Conservation (phyloP, 2,329 filamentous ascomycete genomes). For the Fusarium sp. region DNA sequence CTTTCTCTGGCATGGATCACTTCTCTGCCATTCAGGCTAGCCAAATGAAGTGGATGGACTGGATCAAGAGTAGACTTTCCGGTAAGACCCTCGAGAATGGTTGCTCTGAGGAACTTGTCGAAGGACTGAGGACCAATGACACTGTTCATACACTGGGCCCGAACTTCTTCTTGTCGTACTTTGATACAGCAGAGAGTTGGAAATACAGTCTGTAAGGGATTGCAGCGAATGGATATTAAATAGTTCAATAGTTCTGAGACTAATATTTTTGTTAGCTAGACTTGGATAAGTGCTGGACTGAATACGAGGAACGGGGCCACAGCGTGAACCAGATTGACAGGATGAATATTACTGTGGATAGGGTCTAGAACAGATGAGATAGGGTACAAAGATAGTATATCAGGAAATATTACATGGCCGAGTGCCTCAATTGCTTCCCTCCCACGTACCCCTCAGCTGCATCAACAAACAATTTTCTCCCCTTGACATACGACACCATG, state of each 20-base stretch:
- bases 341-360: background rate
- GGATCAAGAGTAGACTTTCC: slow-evolving; percentile 24
- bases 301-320: background rate
- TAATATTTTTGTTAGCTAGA: background rate
- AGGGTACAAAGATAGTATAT: background rate
- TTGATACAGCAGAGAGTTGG: background rate
- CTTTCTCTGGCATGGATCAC: slow-evolving; percentile 10
- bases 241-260: background rate
- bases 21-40: slow-evolving; percentile 26
- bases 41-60: slow-evolving; percentile 20
- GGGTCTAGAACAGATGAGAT: background rate
- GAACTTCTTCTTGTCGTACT: slow-evolving; percentile 19
- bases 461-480: slow-evolving; percentile 45
- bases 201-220: slow-evolving; percentile 4
- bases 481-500: slow-evolving; percentile 46
- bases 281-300: background rate
- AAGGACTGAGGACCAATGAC: background rate
- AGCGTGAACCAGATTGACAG: background rate
- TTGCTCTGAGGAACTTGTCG: background rate
- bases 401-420: slow-evolving; percentile 34
- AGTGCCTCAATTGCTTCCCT: slow-evolving; percentile 42
- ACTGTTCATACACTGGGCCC: background rate
- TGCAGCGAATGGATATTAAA: background rate
- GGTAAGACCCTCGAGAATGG: background rate
- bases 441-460: slow-evolving; percentile 42